Evolutionary conservation across 352 stramenopile species (phyloP).

Genomic region (Pythium chondricola): DNA sequence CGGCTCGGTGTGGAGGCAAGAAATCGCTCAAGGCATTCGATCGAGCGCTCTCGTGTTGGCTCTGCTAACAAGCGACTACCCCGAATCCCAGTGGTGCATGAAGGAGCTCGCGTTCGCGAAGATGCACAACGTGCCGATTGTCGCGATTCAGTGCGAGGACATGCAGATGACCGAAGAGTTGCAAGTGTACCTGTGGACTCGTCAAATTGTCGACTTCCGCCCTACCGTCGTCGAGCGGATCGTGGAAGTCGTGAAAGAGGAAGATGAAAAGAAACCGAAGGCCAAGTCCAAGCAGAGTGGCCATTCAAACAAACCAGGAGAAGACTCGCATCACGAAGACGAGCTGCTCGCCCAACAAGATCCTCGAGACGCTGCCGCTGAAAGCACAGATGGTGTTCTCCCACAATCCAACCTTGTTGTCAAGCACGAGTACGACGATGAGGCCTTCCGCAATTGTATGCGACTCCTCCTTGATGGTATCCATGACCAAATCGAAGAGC

Average conservation of each 20-base stretch:
- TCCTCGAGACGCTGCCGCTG: constrained; percentile 15
- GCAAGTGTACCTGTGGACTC: constrained; percentile 83
- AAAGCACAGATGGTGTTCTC: constrained; percentile 2
- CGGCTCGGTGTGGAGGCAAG: constrained; percentile 72
- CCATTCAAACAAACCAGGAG: constrained; percentile 1
- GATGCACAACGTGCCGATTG: constrained; percentile 76
- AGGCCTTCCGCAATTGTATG: constrained; percentile 58
- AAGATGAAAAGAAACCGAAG: background rate
- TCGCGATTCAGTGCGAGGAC: constrained; percentile 80
- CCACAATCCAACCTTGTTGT: constrained; percentile 16
- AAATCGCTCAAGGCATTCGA: constrained; percentile 74
- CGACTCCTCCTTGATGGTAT: constrained; percentile 72
- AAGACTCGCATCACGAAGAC: constrained; percentile 12
- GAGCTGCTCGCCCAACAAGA: constrained; percentile 14
- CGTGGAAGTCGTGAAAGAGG: constrained; percentile 11
- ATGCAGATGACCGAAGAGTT: constrained; percentile 80
- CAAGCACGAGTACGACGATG: constrained; percentile 48
- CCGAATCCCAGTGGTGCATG: constrained; percentile 79
- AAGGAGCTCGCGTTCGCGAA: constrained; percentile 84
- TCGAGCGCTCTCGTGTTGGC: constrained; percentile 68
- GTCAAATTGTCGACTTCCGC: constrained; percentile 77
- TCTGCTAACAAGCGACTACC: constrained; percentile 72
- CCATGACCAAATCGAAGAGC: constrained; percentile 79
- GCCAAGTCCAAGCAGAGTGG: constrained; percentile 5
- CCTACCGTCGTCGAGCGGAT: constrained; percentile 24